Conservation (phyloP, 1,139 yeast species). For the Magnusiomyces suaveolens region DNA sequence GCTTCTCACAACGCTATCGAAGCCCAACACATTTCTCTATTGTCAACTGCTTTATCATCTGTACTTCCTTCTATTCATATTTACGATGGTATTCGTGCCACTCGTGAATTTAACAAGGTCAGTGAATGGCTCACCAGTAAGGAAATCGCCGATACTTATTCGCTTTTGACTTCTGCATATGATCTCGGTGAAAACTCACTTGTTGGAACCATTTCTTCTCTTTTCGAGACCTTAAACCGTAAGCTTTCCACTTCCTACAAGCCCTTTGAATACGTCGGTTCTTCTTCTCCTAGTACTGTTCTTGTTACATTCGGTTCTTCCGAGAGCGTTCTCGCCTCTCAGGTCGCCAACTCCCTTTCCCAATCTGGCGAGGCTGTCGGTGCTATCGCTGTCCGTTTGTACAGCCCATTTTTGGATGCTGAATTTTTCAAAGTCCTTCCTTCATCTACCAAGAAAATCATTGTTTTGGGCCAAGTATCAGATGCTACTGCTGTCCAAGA, state of each 20-base stretch:
- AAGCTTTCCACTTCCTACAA: slow-evolving; percentile 50
- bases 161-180: slow-evolving; percentile 26
- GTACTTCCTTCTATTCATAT: slow-evolving; percentile 56
- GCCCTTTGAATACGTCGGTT: slow-evolving; percentile 66
- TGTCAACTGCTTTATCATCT: slow-evolving; percentile 57
- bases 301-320: slow-evolving; percentile 70
- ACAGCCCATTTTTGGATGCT: slow-evolving; percentile 51
- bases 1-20: slow-evolving; percentile 44
- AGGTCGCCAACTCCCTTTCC: slow-evolving; percentile 30
- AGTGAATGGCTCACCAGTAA: slow-evolving; percentile 40
- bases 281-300: slow-evolving; percentile 51
- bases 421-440: slow-evolving; percentile 57
- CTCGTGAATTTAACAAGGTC: slow-evolving; percentile 47
- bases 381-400: slow-evolving; percentile 62
- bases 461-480: slow-evolving; percentile 50
- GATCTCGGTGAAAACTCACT: slow-evolving; percentile 5
- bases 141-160: slow-evolving; percentile 38
- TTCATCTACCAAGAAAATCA: slow-evolving; percentile 45
- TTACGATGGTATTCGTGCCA: slow-evolving; percentile 69
- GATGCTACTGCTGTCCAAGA: slow-evolving; percentile 33
- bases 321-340: slow-evolving; percentile 48
- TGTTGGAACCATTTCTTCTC: slow-evolving; percentile 8
- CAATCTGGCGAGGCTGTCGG: slow-evolving; percentile 42
- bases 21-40: slow-evolving; percentile 55
- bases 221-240: slow-evolving; percentile 33